Evolutionary conservation across 1,139 yeast genomes (phyloP), one percentile per base, ranked within the genome.

Genomic region (Yamadazyma buinensis): DNA sequence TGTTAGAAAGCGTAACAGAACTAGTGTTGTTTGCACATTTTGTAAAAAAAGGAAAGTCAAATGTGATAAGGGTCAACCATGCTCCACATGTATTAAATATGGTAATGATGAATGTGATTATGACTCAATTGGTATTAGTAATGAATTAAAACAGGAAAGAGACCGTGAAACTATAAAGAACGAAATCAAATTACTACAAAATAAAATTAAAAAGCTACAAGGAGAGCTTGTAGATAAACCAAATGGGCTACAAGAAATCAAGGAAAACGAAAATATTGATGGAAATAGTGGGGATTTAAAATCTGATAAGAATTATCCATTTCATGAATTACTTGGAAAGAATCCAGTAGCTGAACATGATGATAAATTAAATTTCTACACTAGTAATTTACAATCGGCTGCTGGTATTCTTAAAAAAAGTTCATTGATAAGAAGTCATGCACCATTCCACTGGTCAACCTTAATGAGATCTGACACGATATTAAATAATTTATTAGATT

Each of bases 1-100:
- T 10, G 24, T 36, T 20, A 48, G 44, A 42, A 57, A 54, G 39
- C 47, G 72, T 29, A 50, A 55, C 34, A 52, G 71, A 38, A 46
- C 43, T 32, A 55, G 63, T 18, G 51, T 55, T 31, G 72, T 64
- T 23, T 67, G 73, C 46, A 59, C 54, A 26, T 65, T 65, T 43
- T 67, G 72, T 44, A 59, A 60, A 34, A 52, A 50, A 37, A 42
- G 73, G 22, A 67, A 67, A 44, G 67, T 66, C 37, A 62, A 57
- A 34, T 67, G 74, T 50, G 69, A 66, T 42, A 53, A 61, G 29
- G 67, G 59, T 3, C 52, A 48, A 28, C 73, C 73, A 10, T 67
- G 74, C 37, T 53, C 63, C n/a, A 57, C 63, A 7, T 67, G 73
- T 46, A 54, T 55, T 28, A 63, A 61, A 41, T 63, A 60, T 37